phyloP scores from a whole-genome alignment of 164 flowering plant genomes.

The Macadamia tetraphylla region DNA sequence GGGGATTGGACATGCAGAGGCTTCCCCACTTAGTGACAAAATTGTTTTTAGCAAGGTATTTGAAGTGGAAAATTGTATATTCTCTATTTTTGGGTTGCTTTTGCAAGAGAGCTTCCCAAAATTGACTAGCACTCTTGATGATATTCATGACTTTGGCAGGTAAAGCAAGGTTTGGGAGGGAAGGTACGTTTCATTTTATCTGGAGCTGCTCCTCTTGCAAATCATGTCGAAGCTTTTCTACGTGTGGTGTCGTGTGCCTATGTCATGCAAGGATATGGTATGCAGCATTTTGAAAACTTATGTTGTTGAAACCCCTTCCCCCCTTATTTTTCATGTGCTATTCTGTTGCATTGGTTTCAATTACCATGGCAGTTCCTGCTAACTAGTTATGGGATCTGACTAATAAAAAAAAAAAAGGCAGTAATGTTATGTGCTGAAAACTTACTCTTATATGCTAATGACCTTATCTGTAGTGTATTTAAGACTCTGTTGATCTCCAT shows the following conservation, averaged over 20 bases:
- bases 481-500: too few species aligned
- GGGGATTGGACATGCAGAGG: conserved; percentile 59
- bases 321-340: background rate
- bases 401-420: too few species aligned
- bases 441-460: background rate
- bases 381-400: background rate
- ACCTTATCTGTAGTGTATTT: too few species aligned
- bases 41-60: conserved; percentile 78
- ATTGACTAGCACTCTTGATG: background rate
- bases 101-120: background rate
- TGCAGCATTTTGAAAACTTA: conserved; percentile 3
- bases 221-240: conserved; percentile 73
- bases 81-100: background rate
- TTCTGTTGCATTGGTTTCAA: background rate
- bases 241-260: conserved; percentile 87
- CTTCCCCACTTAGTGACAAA: conserved; percentile 74
- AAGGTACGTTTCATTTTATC: conserved; percentile 79
- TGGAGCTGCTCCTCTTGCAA: conserved; percentile 95
- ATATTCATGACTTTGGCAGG: conserved; percentile 33
- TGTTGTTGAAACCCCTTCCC: background rate
- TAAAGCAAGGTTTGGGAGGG: conserved; percentile 92
- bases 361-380: too few species aligned
- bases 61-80: conserved; percentile 2
- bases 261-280: conserved; percentile 99
- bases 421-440: background rate